Conservation (phyloP, 2,329 filamentous ascomycete genomes). For the Ceratocystis papillata region DNA sequence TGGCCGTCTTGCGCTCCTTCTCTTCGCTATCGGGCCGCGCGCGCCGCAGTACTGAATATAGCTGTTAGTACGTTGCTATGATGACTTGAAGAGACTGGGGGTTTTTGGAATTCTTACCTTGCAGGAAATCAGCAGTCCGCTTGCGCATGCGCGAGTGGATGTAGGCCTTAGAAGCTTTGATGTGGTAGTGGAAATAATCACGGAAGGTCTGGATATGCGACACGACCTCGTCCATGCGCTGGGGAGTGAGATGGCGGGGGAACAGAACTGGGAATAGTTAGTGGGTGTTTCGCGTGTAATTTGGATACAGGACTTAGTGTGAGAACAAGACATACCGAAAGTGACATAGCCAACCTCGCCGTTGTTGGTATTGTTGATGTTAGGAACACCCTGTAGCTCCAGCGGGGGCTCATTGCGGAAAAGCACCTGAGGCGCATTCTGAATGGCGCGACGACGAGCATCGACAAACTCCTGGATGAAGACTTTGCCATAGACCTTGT, state of each 20-base stretch:
- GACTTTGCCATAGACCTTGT: conserved; percentile 93
- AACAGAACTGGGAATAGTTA: conserved; percentile 59
- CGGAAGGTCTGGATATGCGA: conserved; percentile 99
- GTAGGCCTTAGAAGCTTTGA: conserved; percentile 98
- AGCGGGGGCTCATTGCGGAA: conserved; percentile 91
- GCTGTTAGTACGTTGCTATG: conserved; percentile 27
- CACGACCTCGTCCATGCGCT: conserved; percentile 88
- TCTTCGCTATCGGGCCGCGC: conserved; percentile 92
- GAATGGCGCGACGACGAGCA: conserved; percentile 83
- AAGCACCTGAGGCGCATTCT: conserved; percentile 95
- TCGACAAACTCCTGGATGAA: conserved; percentile 99
- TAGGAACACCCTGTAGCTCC: conserved; percentile 76
- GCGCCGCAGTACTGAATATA: conserved; percentile 68
- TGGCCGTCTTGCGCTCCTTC: conserved; percentile 96
- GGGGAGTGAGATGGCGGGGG: conserved; percentile 81
- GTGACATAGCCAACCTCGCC: conserved; percentile 95
- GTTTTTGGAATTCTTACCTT: conserved; percentile 49
- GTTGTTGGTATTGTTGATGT: conserved; percentile 62
- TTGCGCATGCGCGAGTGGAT: conserved; percentile 98
- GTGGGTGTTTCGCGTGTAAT: neutral
- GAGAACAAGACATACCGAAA: conserved; percentile 55
- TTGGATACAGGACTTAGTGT: neutral
- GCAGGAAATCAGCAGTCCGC: conserved; percentile 94
- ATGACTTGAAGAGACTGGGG: neutral
- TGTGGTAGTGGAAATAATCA: conserved; percentile 99